Evolutionary conservation across 2,329 filamentous ascomycete genomes (phyloP).

Genomic region (Graphilbum ipis-grandicollis): DNA sequence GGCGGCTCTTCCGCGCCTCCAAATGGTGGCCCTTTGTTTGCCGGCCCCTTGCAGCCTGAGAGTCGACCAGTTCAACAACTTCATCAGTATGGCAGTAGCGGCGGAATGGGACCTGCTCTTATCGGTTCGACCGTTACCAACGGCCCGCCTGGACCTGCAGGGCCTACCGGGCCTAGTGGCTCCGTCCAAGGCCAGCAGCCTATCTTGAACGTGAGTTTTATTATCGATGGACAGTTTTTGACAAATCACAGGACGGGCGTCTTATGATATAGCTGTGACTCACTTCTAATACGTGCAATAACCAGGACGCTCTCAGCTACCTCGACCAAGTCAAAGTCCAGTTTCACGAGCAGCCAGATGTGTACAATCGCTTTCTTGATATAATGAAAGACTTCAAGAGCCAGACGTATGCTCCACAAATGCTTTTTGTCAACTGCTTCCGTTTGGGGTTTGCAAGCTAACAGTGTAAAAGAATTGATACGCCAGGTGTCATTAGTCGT

Average conservation of each 20-base stretch:
- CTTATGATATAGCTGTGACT: too few relatives aligned
- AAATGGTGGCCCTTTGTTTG: slow-evolving; percentile 43
- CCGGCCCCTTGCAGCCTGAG: slow-evolving; percentile 48
- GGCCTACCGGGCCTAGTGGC: slow-evolving; percentile 28
- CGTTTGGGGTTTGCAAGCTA: too few relatives aligned
- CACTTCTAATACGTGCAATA: too few relatives aligned
- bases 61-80: slow-evolving; percentile 43
- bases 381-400: slow-evolving; percentile 99
- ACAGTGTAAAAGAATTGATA: slow-evolving; percentile 54
- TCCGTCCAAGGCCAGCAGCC: slow-evolving; percentile 68
- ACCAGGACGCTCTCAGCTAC: slow-evolving; percentile 69
- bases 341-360: slow-evolving; percentile 90
- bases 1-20: slow-evolving; percentile 24
- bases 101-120: slow-evolving; percentile 20
- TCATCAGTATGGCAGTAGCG: slow-evolving; percentile 24
- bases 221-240: too few relatives aligned
- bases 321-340: slow-evolving; percentile 97
- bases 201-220: slow-evolving; percentile 51
- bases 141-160: slow-evolving; percentile 2
- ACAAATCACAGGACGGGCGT: too few relatives aligned
- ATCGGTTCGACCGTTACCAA: slow-evolving; percentile 16
- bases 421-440: too few relatives aligned
- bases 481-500: slow-evolving; percentile 88
- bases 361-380: slow-evolving; percentile 91
- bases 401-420: slow-evolving; percentile 50